Conservation (phyloP, 768 basidiomycete genomes). For the Phlegmacium glaucopus region DNA sequence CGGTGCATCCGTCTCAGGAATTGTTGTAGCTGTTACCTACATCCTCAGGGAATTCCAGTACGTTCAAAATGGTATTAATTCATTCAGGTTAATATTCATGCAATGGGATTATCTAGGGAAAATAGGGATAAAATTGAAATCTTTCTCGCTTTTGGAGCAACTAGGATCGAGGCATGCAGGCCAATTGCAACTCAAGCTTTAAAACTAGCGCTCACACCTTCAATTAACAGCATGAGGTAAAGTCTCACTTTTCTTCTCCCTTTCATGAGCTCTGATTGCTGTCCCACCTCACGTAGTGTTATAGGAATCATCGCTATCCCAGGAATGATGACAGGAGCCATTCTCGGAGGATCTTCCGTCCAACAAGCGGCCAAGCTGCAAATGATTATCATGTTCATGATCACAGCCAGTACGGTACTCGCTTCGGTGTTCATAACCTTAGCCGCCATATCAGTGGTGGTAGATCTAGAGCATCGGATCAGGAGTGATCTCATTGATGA, state of each 20-base stretch:
- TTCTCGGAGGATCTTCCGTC: slow-evolving; percentile 82
- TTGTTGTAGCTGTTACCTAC: slow-evolving; percentile 66
- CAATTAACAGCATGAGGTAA: slow-evolving; percentile 84
- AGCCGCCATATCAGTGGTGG: slow-evolving; percentile 54
- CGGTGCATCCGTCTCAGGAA: slow-evolving; percentile 72
- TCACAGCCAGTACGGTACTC: slow-evolving; percentile 72
- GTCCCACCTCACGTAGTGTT: slow-evolving; percentile 40
- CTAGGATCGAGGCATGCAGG: slow-evolving; percentile 77
- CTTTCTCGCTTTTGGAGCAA: slow-evolving; percentile 83
- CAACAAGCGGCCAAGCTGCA: slow-evolving; percentile 84
- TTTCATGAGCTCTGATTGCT: not conserved
- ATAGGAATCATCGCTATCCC: slow-evolving; percentile 78
- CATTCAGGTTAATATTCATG: not conserved
- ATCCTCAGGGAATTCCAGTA: slow-evolving; percentile 78
- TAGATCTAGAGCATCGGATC: slow-evolving; percentile 47
- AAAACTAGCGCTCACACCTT: slow-evolving; percentile 75
- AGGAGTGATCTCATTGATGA: not conserved
- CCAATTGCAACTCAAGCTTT: slow-evolving; percentile 78
- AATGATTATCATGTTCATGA: slow-evolving; percentile 96
- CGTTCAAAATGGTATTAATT: slow-evolving; percentile 18
- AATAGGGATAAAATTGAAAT: slow-evolving; percentile 85
- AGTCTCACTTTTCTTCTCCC: slow-evolving; percentile 4
- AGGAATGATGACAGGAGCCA: slow-evolving; percentile 92
- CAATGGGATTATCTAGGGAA: slow-evolving; percentile 42
- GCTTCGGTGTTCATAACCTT: slow-evolving; percentile 64